These are phyloP conservation scores for Suillus decipiens DNA, from an alignment of 768 basidiomycete genomes.

Conservation along the genomic window DNA sequence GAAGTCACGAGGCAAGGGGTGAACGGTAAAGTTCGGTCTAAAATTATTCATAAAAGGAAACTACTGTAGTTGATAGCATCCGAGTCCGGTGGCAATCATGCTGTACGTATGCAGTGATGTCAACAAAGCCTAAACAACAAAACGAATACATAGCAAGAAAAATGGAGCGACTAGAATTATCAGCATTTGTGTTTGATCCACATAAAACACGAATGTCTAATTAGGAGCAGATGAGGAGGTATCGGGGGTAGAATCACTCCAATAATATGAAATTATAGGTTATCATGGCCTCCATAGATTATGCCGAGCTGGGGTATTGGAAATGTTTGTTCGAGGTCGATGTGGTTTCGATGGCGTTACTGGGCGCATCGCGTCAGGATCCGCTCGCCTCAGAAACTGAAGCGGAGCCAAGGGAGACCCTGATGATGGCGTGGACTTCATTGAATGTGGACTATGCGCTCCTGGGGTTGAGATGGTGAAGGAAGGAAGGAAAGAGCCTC, in stretches of 20 bases:
- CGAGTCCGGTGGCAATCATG: not conserved
- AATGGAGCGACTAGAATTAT: conserved; percentile 23
- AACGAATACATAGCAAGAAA: conserved; percentile 29
- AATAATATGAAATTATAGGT: conserved; percentile 20
- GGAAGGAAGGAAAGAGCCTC: conserved; percentile 56
- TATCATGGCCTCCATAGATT: conserved; percentile 67
- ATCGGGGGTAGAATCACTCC: conserved; percentile 17
- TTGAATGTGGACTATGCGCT: conserved; percentile 46
- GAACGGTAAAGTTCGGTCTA: no score
- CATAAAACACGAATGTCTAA: conserved; percentile 31
- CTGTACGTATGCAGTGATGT: not conserved
- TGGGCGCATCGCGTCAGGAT: conserved; percentile 58
- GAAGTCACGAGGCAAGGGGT: not conserved
- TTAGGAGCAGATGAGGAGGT: conserved; percentile 24
- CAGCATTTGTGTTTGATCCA: conserved; percentile 26
- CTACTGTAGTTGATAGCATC: not conserved
- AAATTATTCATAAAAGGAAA: not conserved
- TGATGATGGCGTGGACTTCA: conserved; percentile 55
- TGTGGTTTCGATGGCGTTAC: conserved; percentile 68
- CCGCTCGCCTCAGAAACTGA: conserved; percentile 84
- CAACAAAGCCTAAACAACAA: conserved; percentile 23
- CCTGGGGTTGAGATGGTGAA: conserved; percentile 58
- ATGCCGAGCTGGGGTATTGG: conserved; percentile 49
- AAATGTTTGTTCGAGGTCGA: conserved; percentile 43
- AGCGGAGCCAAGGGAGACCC: conserved; percentile 79